phyloP scores from a whole-genome alignment of 345 rosid species.

The Noccaea bulbosa region DNA sequence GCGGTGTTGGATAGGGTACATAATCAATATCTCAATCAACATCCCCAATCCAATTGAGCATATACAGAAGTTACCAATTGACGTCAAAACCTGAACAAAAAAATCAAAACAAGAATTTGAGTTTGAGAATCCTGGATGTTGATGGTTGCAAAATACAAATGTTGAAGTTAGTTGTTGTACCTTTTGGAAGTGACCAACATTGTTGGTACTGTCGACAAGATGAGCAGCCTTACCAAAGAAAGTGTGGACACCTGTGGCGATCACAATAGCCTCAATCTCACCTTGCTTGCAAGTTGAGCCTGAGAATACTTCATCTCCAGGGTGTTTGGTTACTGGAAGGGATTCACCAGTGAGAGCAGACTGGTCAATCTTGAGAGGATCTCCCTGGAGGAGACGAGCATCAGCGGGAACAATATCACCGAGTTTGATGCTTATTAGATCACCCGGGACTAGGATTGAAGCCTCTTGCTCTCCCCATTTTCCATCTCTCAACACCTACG shows the following conservation, averaged over 20 bases:
- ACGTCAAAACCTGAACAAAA: constrained; percentile 62
- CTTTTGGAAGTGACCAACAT: constrained; percentile 94
- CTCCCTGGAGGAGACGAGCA: constrained; percentile 93
- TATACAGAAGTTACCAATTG: constrained; percentile 97
- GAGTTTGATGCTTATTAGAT: constrained; percentile 80
- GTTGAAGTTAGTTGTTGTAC: constrained; percentile 37
- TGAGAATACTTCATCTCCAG: constrained; percentile 78
- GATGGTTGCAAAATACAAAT: not conserved
- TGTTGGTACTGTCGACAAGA: constrained; percentile 91
- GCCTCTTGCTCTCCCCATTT: constrained; percentile 90
- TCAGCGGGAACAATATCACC: constrained; percentile 94
- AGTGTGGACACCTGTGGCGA: constrained; percentile 93
- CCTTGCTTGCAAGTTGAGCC: constrained; percentile 98
- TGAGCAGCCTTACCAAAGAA: constrained; percentile 98
- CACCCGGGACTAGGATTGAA: constrained; percentile 84
- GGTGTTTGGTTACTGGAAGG: constrained; percentile 69
- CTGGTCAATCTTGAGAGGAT: constrained; percentile 89
- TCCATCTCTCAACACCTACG: constrained; percentile 77
- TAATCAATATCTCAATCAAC: constrained; percentile 71
- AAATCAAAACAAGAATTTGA: not conserved
- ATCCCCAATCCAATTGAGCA: constrained; percentile 86
- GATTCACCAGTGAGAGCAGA: constrained; percentile 95
- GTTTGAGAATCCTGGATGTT: not conserved
- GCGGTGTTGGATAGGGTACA: constrained; percentile 84
- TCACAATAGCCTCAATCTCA: constrained; percentile 90